phyloP scores from a whole-genome alignment of 2,329 filamentous ascomycete genomes.

The Alternaria hordeiaustralica region DNA sequence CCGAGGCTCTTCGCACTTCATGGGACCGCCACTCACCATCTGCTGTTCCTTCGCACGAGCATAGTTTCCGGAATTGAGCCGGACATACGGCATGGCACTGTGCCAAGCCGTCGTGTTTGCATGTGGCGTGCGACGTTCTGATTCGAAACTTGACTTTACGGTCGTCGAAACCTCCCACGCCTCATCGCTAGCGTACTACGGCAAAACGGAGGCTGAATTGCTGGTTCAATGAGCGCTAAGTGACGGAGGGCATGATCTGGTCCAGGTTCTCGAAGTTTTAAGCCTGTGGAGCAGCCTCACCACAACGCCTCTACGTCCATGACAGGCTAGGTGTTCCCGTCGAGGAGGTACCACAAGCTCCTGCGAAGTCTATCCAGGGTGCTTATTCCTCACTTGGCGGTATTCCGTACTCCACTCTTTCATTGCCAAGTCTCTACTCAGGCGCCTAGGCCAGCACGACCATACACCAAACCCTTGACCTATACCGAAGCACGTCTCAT shows the following conservation, averaged over 20 bases:
- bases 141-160: constrained; percentile 34
- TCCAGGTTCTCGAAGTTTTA: constrained; percentile 22
- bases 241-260: constrained; percentile 1
- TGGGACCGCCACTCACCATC: background rate
- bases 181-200: constrained; percentile 17
- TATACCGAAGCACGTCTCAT: constrained; percentile 29
- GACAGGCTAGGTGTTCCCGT: constrained; percentile 17
- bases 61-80: constrained; percentile 11
- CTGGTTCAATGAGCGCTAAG: constrained; percentile 5
- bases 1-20: constrained; percentile 14
- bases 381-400: constrained; percentile 15
- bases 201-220: background rate
- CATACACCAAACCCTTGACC: constrained; percentile 13
- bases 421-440: constrained; percentile 15
- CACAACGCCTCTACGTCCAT: constrained; percentile 10
- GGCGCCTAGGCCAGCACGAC: constrained; percentile 15
- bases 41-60: background rate
- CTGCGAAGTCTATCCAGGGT: constrained; percentile 2
- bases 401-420: background rate
- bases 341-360: constrained; percentile 4
- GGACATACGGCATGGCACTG: constrained; percentile 13
- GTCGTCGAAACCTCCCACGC: constrained; percentile 26
- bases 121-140: constrained; percentile 19
- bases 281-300: constrained; percentile 27
- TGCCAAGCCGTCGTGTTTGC: constrained; percentile 27